Evolutionary conservation across 2,329 filamentous ascomycete genomes (phyloP), one percentile per base, ranked within the genome.

Genomic region (Septoria linicola): DNA sequence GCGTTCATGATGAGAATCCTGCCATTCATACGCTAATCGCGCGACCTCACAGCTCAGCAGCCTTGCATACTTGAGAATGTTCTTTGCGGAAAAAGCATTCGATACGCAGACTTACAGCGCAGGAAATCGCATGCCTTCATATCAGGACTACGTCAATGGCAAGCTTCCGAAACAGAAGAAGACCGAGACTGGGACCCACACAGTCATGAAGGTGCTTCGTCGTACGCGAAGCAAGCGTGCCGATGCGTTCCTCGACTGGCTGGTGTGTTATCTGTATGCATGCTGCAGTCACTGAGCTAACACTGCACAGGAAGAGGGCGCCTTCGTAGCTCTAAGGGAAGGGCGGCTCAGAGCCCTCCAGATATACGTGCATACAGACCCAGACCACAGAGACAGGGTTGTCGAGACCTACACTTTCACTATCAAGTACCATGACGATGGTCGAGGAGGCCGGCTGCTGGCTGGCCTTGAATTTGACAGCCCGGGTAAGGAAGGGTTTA

Each of bases 321-420:
- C 73, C 2, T 78, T 78, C 56, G 68, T 73, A 14, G 75, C 74
- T 4, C 57, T 80, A 3, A 62, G 68, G 41, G 67, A 66, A 17
- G 71, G 71, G 21, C 65, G 69, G 19, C 67, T 80, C 3, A 67
- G 70, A 21, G 70, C 71, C 2, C 51, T 80, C n/a, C 73, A 78
- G 51, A 57, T 79, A 25, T 74, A 71, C 30, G 68, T 80, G 16
- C 69, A 73, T 50, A 66, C 71, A 23, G 67, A 73, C 53, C 66
- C 67, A 16, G 57, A 69, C 14, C 51, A 64, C 4, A 59, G 61
- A 2, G 41, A 60, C 27, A 54, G 62, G 42, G 69, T 78, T n/a
- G 41, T 79, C 8, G 77, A 80, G 61, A 70, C 69, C 3, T 79
- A 79, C 60, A 76, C 71, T 1, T 78, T 78, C 55, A 70, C 68